Evolutionary conservation across 2,329 filamentous ascomycete species (phyloP), one percentile per base, ranked within the genome.

Genomic region (Septoria linicola): DNA sequence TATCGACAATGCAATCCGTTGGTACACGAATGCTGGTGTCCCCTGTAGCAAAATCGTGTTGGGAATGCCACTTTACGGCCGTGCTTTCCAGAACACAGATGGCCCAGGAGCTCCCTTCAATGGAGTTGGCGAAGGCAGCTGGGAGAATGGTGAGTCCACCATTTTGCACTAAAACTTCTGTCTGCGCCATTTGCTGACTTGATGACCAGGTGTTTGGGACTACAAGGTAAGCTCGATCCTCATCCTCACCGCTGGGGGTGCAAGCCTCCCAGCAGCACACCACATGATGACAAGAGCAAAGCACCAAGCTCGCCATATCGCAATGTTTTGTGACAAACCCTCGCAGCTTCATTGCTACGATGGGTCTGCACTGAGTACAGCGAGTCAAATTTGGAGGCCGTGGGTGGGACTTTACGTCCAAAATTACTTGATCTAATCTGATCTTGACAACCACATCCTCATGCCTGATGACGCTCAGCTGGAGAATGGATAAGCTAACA

Each of bases 21-120:
- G 82, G 61, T 97, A 96, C 72, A 74, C 80, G 13, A 66, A 72
- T 1, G 77, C 79, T 3, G 73, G 74, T 5, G 83, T 96, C 0
- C 65, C 78, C 0, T 67, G 83, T 0, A 66, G 76, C 54, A 96
- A 96, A 72, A 81, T 97, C 47, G 87, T 96, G 2, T 70, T 96
- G 11, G 91, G 92, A 2, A 92, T 96, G 87, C 91, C 92, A 2
- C 75, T 97, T 10, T 97, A 96, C 67, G 92, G 92, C 1, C 87
- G 90, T 30, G 83, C 88, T 0, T 97, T 96, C 68, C 78, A 83
- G 60, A 81, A 83, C 58, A 96, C 92, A 0, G 78, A 85, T 20
- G 91, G 90, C 0, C 79, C 82, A 0, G 92, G 92, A 1, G 69
- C 75, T 25, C 72, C 81, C 0, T 96, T 80, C 71, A 79, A 70